phyloP scores from a whole-genome alignment of 148 eudicot species.

The Rhododendron henanense region DNA sequence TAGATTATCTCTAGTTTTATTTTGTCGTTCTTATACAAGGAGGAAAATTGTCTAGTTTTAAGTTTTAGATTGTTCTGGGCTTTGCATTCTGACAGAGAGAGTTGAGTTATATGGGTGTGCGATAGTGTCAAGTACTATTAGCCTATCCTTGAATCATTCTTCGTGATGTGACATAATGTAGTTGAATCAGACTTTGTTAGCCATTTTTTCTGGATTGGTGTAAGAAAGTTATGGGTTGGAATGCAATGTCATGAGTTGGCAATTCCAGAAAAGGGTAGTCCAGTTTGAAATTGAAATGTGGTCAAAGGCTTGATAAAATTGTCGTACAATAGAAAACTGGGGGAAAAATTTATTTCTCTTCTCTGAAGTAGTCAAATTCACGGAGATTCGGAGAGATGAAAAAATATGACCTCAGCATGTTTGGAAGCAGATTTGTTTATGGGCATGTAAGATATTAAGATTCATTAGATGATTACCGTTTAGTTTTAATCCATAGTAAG shows the following conservation, averaged over 20 bases:
- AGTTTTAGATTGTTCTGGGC: neutral
- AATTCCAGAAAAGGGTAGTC: neutral
- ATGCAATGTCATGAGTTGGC: neutral
- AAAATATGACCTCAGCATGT: neutral
- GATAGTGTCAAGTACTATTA: neutral
- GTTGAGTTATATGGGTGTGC: neutral
- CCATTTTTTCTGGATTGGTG: neutral
- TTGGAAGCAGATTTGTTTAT: neutral
- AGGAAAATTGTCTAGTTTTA: neutral
- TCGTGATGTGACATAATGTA: neutral
- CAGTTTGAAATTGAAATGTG: neutral
- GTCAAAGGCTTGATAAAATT: neutral
- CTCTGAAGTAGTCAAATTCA: neutral
- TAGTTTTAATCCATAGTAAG: neutral
- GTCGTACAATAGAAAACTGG: too few relatives aligned
- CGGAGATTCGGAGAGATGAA: neutral
- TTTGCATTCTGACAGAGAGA: neutral
- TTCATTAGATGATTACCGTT: neutral
- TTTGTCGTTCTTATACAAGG: neutral
- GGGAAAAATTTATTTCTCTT: neutral
- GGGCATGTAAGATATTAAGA: neutral
- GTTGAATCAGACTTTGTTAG: neutral
- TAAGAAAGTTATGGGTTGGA: neutral
- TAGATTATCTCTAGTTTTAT: neutral
- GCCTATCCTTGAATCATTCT: neutral